Evolutionary conservation across 2,329 filamentous ascomycete species (phyloP).

Genomic region (Alternaria longipes): DNA sequence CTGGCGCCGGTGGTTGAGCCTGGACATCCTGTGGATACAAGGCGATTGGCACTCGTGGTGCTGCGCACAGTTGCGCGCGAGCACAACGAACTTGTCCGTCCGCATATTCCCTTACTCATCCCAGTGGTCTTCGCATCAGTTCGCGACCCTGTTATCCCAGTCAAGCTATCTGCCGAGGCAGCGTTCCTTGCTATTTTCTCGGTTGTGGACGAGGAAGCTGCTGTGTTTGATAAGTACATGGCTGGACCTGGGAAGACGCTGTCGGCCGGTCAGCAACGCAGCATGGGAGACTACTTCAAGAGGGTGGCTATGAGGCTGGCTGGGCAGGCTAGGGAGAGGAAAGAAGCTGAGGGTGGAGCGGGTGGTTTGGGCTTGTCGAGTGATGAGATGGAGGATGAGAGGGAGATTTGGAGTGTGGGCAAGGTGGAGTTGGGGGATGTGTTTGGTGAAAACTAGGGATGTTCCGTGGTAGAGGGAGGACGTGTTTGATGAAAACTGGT

Average conservation of each 20-base stretch:
- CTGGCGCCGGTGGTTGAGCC: constrained; percentile 79
- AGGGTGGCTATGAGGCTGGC: constrained; percentile 85
- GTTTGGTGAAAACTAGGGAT: constrained; percentile 33
- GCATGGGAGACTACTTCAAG: constrained; percentile 98
- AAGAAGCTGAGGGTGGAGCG: constrained; percentile 88
- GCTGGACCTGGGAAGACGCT: constrained; percentile 71
- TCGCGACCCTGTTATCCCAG: constrained; percentile 88
- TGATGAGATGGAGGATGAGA: constrained; percentile 93
- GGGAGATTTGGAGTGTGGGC: constrained; percentile 94
- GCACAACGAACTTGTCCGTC: constrained; percentile 80
- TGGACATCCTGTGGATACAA: constrained; percentile 80
- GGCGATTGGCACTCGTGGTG: constrained; percentile 86
- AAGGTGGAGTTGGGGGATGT: constrained; percentile 81
- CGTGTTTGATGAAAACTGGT: too few relatives aligned
- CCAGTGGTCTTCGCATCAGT: constrained; percentile 89
- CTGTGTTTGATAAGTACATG: constrained; percentile 92
- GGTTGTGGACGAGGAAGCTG: constrained; percentile 85
- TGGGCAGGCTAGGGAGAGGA: constrained; percentile 86
- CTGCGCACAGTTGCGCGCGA: constrained; percentile 83
- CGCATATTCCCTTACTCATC: constrained; percentile 81
- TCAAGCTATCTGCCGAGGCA: constrained; percentile 94
- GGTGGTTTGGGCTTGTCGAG: constrained; percentile 86
- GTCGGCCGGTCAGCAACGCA: constrained; percentile 77
- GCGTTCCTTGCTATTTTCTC: constrained; percentile 91
- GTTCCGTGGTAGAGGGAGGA: background rate